Percentiles rank a stretch among this genome's conserved stretches.
Conservation (phyloP, 2,329 filamentous ascomycete genomes). For the Raffaelea arxii region DNA sequence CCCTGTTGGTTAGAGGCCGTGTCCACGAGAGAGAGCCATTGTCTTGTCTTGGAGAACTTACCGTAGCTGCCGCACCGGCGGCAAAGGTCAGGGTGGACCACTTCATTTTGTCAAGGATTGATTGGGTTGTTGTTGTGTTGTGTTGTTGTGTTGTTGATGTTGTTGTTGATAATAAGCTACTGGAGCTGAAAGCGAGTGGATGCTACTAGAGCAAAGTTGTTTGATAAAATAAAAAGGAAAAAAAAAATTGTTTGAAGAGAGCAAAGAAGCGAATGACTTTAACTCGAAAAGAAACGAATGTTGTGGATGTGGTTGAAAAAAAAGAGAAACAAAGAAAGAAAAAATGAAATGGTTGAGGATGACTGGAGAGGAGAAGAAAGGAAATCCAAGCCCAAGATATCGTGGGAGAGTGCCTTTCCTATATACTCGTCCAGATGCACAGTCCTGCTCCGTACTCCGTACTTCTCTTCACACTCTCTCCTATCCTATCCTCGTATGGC, state of each 20-base stretch:
- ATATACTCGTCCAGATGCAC: not conserved
- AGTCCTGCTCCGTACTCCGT: not conserved
- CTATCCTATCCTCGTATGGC: too few relatives aligned
- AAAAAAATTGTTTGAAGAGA: constrained; percentile 22
- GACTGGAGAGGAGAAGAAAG: not conserved
- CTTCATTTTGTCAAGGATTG: too few relatives aligned
- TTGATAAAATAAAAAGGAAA: constrained; percentile 17
- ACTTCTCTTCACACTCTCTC: too few relatives aligned
- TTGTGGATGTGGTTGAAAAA: not conserved
- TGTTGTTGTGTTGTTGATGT: constrained; percentile 1
- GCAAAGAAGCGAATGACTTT: constrained; percentile 51
- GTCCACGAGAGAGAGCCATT: not conserved
- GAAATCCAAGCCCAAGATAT: not conserved
- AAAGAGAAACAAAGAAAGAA: not conserved
- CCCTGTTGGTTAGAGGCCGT: constrained; percentile 2
- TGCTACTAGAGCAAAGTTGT: constrained; percentile 15
- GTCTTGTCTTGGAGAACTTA: constrained; percentile 11
- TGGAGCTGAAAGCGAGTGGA: constrained; percentile 8
- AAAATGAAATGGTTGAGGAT: not conserved
- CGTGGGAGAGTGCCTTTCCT: not conserved
- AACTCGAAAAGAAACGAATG: constrained; percentile 24
- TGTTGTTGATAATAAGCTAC: not conserved
- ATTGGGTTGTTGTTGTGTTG: constrained; percentile 7
- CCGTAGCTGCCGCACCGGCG: constrained; percentile 39
- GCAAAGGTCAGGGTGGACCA: constrained; percentile 35